A percentile compares a stretch with the other conserved stretches of the same genome.
Evolutionary conservation across 495 filamentous ascomycete species (phyloP).

Genomic region (Neurospora sp.): DNA sequence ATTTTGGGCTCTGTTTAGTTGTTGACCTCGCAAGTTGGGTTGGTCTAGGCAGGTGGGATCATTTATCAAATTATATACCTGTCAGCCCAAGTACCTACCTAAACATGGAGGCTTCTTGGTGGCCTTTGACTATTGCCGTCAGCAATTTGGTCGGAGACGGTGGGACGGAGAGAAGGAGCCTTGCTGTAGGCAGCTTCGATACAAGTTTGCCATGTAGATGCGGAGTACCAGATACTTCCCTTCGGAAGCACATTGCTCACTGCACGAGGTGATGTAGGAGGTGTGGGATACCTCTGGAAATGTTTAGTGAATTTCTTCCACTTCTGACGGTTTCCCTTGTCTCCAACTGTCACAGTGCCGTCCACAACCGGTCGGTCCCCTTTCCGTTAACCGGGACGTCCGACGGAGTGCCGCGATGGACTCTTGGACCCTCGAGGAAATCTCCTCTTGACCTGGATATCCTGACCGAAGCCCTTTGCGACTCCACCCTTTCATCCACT

Average conservation of each 20-base stretch:
- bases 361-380: not conserved
- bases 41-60: not conserved
- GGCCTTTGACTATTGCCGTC: not conserved
- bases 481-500: not conserved
- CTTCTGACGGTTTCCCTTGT: not conserved
- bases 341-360: not conserved
- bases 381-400: not conserved
- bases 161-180: not conserved
- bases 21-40: not conserved
- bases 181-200: not conserved
- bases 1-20: not conserved
- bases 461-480: not conserved
- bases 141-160: not conserved
- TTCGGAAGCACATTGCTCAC: not conserved
- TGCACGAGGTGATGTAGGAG: not conserved
- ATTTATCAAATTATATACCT: not conserved
- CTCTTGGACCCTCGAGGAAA: not conserved
- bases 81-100: not conserved
- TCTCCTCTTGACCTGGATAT: not conserved
- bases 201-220: not conserved
- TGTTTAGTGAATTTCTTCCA: not conserved
- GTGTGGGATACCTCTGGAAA: not conserved
- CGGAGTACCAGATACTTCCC: not conserved
- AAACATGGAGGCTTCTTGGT: not conserved
- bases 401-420: not conserved